Base-by-base conservation (phyloP, 129 eudicot species). In the Centella asiatica region DNA sequence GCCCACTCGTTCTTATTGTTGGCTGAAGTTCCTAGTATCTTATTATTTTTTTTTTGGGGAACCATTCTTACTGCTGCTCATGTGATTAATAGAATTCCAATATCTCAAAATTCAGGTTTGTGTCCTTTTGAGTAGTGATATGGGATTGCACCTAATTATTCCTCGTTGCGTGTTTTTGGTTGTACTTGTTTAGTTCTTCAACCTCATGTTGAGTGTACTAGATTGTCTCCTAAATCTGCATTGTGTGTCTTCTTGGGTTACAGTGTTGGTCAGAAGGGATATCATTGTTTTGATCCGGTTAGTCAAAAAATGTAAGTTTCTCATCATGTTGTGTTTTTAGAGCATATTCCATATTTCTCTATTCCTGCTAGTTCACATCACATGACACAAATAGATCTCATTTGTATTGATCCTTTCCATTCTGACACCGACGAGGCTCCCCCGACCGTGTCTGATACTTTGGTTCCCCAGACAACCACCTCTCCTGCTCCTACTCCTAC, bases 1-100 rank as follows among this genome's bases (percentile, higher is more conserved):
- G 27, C 65, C 2, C 25, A 48, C 12, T 34, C 28, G 10, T 12
- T 53, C 1, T 26, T 53, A 6, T 25, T 53, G 17, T 25, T 17
- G 10, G 36, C 59, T 20, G 8, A 13, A 20, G 31, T 60, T 60
- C 48, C 17, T 60, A 33, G 27, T 33, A 39, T n/a, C n/a, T n/a
- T n/a, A n/a, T n/a, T n/a, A n/a, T n/a, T n/a, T 60, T 6, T 37
- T 60, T 42, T 60, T 27, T 47, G 65, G 31, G 0, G 49, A 60
- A 40, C n/a, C 15, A 20, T 40, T 61, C 51, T 61, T 33, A 61
- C 19, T 8, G n/a, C 8, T 61, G 20, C 13, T 24, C 18, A 61
- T 23, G 0, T 26, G n/a, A 54, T 15, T 17, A 48, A 48, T 19
- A 26, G 20, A 14, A 54, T 26, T 54, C 36, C 60, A 15, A 5